A percentile compares a stretch with the other conserved stretches of the same genome.
These are phyloP conservation scores for Metschnikowia lachancei DNA, from an alignment of 805 yeast species.

Conservation along the genomic window DNA sequence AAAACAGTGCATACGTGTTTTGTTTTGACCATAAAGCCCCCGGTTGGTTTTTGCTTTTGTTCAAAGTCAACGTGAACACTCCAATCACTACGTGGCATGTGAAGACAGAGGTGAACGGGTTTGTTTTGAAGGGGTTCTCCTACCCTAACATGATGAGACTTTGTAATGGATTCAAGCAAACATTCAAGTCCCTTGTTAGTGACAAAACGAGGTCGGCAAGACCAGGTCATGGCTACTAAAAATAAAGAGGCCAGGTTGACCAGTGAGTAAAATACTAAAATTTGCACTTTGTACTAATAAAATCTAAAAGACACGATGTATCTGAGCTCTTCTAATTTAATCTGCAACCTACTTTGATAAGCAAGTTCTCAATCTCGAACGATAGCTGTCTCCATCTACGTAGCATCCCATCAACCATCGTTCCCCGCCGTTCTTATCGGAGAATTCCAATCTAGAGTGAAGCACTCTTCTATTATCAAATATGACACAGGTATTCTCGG, in stretches of 20 bases:
- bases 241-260: neutral
- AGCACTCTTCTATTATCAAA: conserved; percentile 70
- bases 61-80: conserved; percentile 72
- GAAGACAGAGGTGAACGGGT: conserved; percentile 85
- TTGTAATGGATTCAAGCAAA: conserved; percentile 92
- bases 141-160: conserved; percentile 87
- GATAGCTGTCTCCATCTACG: conserved; percentile 65
- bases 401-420: conserved; percentile 79
- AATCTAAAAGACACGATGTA: neutral
- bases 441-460: conserved; percentile 55
- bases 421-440: conserved; percentile 45
- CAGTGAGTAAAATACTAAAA: neutral
- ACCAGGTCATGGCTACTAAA: conserved; percentile 16
- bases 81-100: conserved; percentile 85
- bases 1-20: conserved; percentile 85
- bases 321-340: too few relatives aligned
- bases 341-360: neutral
- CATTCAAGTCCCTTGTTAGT: conserved; percentile 37
- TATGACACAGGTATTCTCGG: conserved; percentile 60
- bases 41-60: conserved; percentile 87
- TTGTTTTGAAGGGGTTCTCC: conserved; percentile 68
- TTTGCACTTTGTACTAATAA: neutral
- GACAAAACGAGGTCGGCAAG: conserved; percentile 19
- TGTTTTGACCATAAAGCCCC: conserved; percentile 88
- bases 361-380: conserved; percentile 46